A percentile compares a stretch with the other conserved stretches of the same genome.
Conservation (phyloP, 208 protist species). For the Trichomonas vaginalis region DNA sequence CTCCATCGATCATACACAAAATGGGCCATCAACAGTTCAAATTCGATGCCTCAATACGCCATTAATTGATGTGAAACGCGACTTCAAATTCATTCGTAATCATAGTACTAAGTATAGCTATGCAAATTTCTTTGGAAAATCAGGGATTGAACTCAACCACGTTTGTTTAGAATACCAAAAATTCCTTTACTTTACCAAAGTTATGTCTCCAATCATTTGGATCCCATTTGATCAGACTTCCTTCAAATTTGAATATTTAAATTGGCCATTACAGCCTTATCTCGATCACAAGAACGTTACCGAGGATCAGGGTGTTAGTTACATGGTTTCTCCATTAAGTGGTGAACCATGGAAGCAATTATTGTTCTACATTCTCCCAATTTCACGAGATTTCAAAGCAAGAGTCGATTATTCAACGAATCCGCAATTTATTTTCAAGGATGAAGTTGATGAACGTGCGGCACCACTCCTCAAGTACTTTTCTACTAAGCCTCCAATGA, state of each 20-base stretch:
- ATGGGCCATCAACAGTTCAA: not conserved
- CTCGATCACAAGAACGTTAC: not conserved
- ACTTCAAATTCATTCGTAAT: not conserved
- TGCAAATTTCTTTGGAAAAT: not conserved
- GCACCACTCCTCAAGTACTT: not conserved
- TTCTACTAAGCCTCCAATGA: not conserved
- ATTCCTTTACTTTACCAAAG: not conserved
- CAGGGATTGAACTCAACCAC: not conserved
- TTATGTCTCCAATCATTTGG: not conserved
- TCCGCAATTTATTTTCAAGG: not conserved
- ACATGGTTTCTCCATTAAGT: not conserved
- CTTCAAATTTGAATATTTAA: not conserved
- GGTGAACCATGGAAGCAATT: not conserved
- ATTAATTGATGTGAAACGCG: not conserved
- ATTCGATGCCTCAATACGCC: not conserved
- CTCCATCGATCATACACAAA: not conserved
- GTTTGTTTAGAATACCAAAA: conserved; percentile 7
- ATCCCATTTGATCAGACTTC: not conserved
- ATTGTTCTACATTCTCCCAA: not conserved
- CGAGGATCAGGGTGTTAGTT: not conserved
- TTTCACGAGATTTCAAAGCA: not conserved
- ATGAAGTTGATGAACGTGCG: not conserved
- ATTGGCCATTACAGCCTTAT: not conserved
- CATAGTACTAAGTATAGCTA: not conserved
- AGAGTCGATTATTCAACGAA: not conserved